phyloP scores from a whole-genome alignment of 768 basidiomycete species.

The Holtermanniella nyarrowii region DNA sequence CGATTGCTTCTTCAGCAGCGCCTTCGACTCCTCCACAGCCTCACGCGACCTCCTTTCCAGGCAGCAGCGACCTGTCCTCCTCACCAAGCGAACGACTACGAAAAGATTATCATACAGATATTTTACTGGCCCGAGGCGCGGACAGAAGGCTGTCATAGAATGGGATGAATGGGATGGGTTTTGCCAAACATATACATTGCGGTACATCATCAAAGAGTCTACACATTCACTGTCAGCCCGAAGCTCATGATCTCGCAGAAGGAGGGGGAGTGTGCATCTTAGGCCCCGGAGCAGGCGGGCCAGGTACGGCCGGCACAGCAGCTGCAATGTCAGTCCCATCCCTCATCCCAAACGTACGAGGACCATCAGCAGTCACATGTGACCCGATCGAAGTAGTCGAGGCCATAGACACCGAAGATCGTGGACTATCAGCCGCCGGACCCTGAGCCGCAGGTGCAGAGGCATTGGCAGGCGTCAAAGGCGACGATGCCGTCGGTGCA shows the following conservation, averaged over 20 bases:
- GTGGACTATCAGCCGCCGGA: constrained; percentile 1
- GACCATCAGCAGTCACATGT: constrained; percentile 2
- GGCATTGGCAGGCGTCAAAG: neutral
- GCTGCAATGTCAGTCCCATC: constrained; percentile 4
- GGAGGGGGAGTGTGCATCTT: neutral
- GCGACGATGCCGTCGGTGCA: neutral
- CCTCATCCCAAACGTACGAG: constrained; percentile 7
- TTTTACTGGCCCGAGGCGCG: too few species aligned
- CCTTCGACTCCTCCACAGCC: neutral
- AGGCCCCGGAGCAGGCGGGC: constrained; percentile 28
- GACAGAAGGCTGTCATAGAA: too few species aligned
- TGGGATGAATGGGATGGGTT: too few species aligned
- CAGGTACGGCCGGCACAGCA: constrained; percentile 16
- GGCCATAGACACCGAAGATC: constrained; percentile 1
- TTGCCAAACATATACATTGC: too few species aligned
- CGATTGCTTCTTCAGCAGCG: neutral
- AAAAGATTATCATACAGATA: neutral
- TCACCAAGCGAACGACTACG: neutral
- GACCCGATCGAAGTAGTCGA: neutral
- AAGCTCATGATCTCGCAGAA: neutral
- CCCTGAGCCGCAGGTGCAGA: neutral
- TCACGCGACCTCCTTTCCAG: neutral
- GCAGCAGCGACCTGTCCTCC: neutral
- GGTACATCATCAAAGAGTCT: neutral
- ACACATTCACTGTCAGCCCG: neutral